Evolutionary conservation across 768 basidiomycete genomes (phyloP), one percentile per base, ranked within the genome.

Genomic region (Rhodotorula paludigena): DNA sequence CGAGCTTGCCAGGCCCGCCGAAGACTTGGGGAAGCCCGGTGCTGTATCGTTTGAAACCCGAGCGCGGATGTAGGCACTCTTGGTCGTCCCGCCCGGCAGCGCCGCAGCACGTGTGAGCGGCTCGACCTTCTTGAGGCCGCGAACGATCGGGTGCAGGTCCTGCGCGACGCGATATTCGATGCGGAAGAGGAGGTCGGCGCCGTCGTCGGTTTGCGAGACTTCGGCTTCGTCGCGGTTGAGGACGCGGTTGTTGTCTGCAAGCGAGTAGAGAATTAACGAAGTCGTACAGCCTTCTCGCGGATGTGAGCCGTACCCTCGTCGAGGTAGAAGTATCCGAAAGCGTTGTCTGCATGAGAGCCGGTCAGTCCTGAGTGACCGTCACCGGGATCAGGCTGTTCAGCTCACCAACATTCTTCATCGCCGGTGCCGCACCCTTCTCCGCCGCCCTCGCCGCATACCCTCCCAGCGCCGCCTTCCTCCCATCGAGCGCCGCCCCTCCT

Each of bases 311-410:
- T 36, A 65, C 71, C n/a, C 30, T 68, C 64, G 44, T 51, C 49
- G 30, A 72, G 71, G 64, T 68, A 72, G 57, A 30, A 64, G 45
- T 64, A 72, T 10, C 52, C 66, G 28, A 72, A 68, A 0, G 70
- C 53, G 1, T 45, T n/a, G 45, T 72, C 70, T 71, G 65, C 5
- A 16, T 5, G 28, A 0, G 16, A n/a, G n/a, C n/a, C n/a, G n/a
- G n/a, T n/a, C n/a, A n/a, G n/a, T n/a, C n/a, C n/a, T n/a, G n/a
- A n/a, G n/a, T n/a, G n/a, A n/a, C n/a, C n/a, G n/a, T n/a, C n/a
- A n/a, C n/a, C n/a, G 12, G 38, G 58, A 48, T 9, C 25, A 15
- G 18, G 10, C 21, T 20, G 20, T 25, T 3, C 35, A n/a, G 64
- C 67, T 45, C 47, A 60, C 67, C 67, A 30, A 63, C 57, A 39